A percentile compares a stretch with the other conserved stretches of the same genome.
Evolutionary conservation across 768 basidiomycete genomes (phyloP).

Genomic region (Cytidiella melzeri): DNA sequence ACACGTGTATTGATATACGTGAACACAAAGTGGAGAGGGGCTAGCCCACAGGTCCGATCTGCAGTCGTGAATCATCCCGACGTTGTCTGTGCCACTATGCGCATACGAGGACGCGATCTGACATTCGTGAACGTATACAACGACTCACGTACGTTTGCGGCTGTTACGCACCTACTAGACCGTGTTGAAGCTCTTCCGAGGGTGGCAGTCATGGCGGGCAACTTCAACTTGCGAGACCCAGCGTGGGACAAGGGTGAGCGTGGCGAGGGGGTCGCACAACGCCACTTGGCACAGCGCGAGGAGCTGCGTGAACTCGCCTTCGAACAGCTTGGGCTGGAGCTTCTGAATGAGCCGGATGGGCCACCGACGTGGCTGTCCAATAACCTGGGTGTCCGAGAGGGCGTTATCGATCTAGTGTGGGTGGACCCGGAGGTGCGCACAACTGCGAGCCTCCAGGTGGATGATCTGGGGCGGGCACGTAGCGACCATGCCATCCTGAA

Average conservation of each 20-base stretch:
- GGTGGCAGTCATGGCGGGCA: too few species aligned
- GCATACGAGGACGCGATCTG: not conserved
- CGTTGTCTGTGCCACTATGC: not conserved
- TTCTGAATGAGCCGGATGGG: slow-evolving; percentile 3
- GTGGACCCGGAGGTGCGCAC: not conserved
- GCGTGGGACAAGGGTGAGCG: slow-evolving; percentile 6
- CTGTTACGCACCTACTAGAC: not conserved
- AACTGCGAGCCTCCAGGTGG: not conserved
- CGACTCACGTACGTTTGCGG: not conserved
- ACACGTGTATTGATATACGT: slow-evolving; percentile 5
- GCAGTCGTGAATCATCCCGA: slow-evolving; percentile 1
- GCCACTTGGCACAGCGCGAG: too few species aligned
- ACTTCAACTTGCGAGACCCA: slow-evolving; percentile 11
- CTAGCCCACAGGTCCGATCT: not conserved
- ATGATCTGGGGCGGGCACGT: not conserved
- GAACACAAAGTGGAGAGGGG: not conserved
- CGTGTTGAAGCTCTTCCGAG: not conserved
- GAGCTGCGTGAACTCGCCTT: slow-evolving; percentile 1
- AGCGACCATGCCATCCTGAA: too few species aligned
- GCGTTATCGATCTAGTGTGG: slow-evolving; percentile 8
- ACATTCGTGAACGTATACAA: slow-evolving; percentile 10
- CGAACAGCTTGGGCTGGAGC: slow-evolving; percentile 1
- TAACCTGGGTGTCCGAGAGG: not conserved
- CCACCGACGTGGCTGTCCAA: slow-evolving; percentile 6
- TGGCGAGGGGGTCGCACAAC: not conserved